These are phyloP conservation scores for Medicago ruthenica DNA, from an alignment of 306 rosid genomes.

Conservation along the genomic window DNA sequence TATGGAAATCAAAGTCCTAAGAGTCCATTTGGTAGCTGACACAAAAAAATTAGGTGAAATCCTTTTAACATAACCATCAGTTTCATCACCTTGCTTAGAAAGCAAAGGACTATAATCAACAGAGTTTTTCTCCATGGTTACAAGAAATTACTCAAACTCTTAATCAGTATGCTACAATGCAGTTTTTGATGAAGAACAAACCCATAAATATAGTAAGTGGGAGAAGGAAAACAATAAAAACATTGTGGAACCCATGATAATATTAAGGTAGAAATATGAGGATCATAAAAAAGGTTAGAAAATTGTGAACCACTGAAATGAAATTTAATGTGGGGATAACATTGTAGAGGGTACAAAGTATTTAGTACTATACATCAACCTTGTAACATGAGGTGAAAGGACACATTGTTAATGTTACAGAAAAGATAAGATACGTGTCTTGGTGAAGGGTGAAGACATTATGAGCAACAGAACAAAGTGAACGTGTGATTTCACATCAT, in stretches of 20 bases:
- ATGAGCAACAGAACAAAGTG: neutral
- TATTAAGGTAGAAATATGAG: neutral
- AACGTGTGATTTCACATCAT: neutral
- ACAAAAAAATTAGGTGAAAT: constrained; percentile 38
- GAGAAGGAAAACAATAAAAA: constrained; percentile 19
- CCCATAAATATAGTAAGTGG: constrained; percentile 21
- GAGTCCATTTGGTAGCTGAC: constrained; percentile 56
- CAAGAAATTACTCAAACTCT: neutral
- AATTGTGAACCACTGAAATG: constrained; percentile 44
- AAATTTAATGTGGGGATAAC: constrained; percentile 6
- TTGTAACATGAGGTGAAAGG: neutral
- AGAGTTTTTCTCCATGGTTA: constrained; percentile 57
- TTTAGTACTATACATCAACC: neutral
- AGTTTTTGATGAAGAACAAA: neutral
- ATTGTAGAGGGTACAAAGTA: neutral
- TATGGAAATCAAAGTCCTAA: constrained; percentile 57
- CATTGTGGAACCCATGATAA: constrained; percentile 50
- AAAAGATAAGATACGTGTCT: neutral
- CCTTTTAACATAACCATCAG: constrained; percentile 43
- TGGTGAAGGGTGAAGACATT: neutral
- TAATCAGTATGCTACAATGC: neutral
- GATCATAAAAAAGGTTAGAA: neutral
- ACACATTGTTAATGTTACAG: neutral
- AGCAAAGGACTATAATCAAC: constrained; percentile 58
- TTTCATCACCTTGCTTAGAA: constrained; percentile 41